Evolutionary conservation across 805 yeast species (phyloP), one percentile per base, ranked within the genome.

Genomic region (Candida maltosa): DNA sequence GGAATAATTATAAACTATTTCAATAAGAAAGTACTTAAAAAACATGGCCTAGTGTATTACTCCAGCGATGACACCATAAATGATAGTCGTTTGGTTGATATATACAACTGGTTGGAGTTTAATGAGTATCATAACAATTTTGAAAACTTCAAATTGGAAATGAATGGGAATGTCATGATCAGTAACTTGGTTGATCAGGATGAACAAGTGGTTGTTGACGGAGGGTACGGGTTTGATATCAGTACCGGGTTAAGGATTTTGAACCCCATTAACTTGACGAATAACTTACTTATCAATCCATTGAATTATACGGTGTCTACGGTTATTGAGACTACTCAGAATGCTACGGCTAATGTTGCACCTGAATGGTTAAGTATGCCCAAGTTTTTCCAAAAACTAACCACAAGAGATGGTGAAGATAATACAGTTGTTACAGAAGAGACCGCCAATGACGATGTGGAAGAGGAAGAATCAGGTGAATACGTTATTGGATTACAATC

Each of bases 231-330:
- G 17, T 11, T 22, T 14, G 35, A 28, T 20, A 11, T 12, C n/a
- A 12, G 46, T 4, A 40, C 51, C 2, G 60, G 64, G 4, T 40
- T 58, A 17, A 62, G 56, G 6, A 37, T 56, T 32, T 44, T 62
- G n/a, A 49, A 60, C 31, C 70, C 70, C 0, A 39, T 59, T 5
- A 58, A 48, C 33, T 42, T 65, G 11, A 59, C 70, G 10, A 62
- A 59, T 39, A 55, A 54, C 35, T 48, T 62, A 20, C 62, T 66
- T 5, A 52, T 65, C 7, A 62, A 51, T 60, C 73, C 73, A 1
- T 29, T 67, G 5, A 58, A 49, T 31, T 53, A 48, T 27, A 64
- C 72, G 1, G 54, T 66, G 28, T 58, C 49, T 31, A 62, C 63
- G 10, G 51, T 65, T 48, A 51, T 48, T 36, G n/a, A n/a, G n/a